Evolutionary conservation across 345 rosid genomes (phyloP).

Genomic region (Turritis glabra): DNA sequence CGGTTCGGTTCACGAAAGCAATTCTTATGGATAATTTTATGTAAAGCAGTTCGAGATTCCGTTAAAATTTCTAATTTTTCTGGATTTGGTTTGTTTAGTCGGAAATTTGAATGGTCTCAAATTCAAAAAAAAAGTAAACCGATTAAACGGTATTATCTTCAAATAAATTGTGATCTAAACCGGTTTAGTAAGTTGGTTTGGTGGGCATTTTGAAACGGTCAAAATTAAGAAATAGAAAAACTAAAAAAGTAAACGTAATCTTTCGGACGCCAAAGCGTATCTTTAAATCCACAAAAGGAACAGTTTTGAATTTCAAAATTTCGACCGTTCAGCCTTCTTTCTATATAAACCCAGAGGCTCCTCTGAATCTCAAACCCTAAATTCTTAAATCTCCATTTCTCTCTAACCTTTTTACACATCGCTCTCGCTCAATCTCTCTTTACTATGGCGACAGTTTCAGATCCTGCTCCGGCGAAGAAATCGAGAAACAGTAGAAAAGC

Average conservation of each 20-base stretch:
- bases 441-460: constrained; percentile 26
- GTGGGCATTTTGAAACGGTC: neutral
- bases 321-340: constrained; percentile 20
- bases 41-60: neutral
- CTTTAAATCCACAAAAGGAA: neutral
- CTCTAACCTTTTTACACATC: neutral
- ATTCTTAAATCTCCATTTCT: neutral
- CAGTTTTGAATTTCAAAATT: constrained; percentile 24
- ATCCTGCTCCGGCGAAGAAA: constrained; percentile 44
- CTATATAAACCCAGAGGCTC: constrained; percentile 2
- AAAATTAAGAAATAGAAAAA: neutral
- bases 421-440: neutral
- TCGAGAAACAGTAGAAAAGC: constrained; percentile 57
- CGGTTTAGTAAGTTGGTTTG: neutral
- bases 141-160: neutral
- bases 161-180: neutral
- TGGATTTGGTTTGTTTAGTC: neutral
- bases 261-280: too few species aligned
- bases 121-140: neutral
- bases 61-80: too few species aligned
- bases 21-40: neutral
- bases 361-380: neutral
- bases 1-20: constrained; percentile 6
- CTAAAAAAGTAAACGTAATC: too few species aligned
- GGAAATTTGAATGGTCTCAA: neutral